These are phyloP conservation scores for Wickerhamiella australiensis DNA, from an alignment of 805 yeast species.

Conservation along the genomic window DNA sequence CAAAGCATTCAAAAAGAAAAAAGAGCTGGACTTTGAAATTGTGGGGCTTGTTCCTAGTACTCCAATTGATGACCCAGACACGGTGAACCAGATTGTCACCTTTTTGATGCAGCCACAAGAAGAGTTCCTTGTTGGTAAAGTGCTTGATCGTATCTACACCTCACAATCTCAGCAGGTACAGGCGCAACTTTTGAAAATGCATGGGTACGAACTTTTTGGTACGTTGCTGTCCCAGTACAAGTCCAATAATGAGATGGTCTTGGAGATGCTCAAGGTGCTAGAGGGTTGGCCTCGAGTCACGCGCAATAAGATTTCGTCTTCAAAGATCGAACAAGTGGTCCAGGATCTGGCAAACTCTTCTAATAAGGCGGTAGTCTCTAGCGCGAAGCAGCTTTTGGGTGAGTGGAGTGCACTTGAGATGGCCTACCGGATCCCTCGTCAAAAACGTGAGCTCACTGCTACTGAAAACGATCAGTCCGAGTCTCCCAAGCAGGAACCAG, in stretches of 20 bases:
- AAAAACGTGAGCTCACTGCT: constrained; percentile 22
- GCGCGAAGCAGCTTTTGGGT: constrained; percentile 38
- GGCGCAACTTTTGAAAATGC: constrained; percentile 55
- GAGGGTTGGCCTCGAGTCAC: constrained; percentile 58
- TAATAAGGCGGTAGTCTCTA: constrained; percentile 25
- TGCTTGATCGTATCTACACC: constrained; percentile 53
- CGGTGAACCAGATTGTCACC: constrained; percentile 69
- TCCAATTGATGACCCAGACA: constrained; percentile 38
- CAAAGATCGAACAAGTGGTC: constrained; percentile 59
- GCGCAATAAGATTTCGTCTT: constrained; percentile 60
- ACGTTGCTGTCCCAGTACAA: constrained; percentile 39
- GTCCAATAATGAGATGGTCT: constrained; percentile 34
- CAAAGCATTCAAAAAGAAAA: constrained; percentile 34
- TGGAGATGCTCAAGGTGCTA: constrained; percentile 46
- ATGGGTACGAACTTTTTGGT: constrained; percentile 73
- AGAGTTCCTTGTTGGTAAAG: constrained; percentile 44
- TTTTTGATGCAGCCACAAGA: constrained; percentile 71
- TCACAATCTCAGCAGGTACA: constrained; percentile 43
- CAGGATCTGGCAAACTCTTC: constrained; percentile 30
- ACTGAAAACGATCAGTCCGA: not conserved
- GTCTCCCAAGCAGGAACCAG: not conserved
- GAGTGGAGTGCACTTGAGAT: constrained; percentile 66
- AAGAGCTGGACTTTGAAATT: constrained; percentile 32
- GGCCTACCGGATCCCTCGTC: constrained; percentile 78
- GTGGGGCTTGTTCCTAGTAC: constrained; percentile 45